Base-by-base conservation (phyloP, 108 stramenopile genomes). In the Cyclotella choctawhatcheeana region DNA sequence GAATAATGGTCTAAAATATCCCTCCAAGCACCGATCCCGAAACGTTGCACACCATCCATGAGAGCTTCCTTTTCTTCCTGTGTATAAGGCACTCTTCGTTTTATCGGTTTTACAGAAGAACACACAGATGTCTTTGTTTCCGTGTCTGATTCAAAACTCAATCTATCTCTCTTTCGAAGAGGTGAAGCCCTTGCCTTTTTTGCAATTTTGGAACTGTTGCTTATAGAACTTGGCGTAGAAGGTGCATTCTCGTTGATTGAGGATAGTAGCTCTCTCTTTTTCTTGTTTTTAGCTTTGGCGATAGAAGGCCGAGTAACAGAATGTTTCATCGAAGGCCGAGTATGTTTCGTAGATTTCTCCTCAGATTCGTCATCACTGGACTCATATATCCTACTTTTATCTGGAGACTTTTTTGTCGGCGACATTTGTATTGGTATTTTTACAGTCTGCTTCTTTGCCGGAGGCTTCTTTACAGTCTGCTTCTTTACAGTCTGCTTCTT, bases 1-100 rank as follows among this genome's bases (percentile, higher is more conserved):
- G 20, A 40, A 34, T 82, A 82, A 0, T 73, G 16, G 8, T 69
- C 45, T 29, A 80, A 83, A 58, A 89, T 87, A n/a, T 66, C n/a
- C 7, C 67, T 72, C 88, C 88, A 89, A 8, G 54, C 64, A 6
- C 86, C 86, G 8, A 73, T 20, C 18, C 89, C 89, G 59, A 72
- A 77, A n/a, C 59, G 25, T 22, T 45, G 20, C 17, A 87, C 77
- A 27, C 89, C 89, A n/a, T 84, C 45, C 17, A 62, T 65, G 33
- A 89, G 59, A 10, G 75, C 74, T 16, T 22, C 31, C 26, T 82
- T 87, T 44, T 89, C 89, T n/a, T n/a, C n/a, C n/a, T n/a, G n/a
- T n/a, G n/a, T n/a, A n/a, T n/a, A n/a, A n/a, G n/a, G n/a, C n/a
- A n/a, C 47, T 76, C 65, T 2, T 87, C 85, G 0, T 76, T 72